These are phyloP conservation scores for Trichocladium uniseriatum DNA, from an alignment of 495 filamentous ascomycete species.

Conservation along the genomic window DNA sequence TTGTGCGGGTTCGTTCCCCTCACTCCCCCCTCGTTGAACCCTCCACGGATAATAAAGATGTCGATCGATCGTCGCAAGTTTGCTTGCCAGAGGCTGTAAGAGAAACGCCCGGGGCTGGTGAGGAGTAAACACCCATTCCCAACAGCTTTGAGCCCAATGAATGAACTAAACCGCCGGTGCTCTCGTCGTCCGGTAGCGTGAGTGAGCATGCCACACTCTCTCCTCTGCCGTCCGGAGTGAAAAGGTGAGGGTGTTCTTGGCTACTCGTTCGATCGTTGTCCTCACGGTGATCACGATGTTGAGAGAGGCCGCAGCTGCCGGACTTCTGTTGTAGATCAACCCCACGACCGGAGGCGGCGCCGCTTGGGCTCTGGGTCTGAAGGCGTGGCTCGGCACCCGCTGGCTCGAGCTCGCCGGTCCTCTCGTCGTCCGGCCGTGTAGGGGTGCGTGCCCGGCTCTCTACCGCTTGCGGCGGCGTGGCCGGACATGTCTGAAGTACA, in stretches of 20 bases:
- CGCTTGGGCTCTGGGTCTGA: conserved; percentile 9
- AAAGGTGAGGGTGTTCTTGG: conserved; percentile 4
- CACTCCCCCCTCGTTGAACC: too few relatives aligned
- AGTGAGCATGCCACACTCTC: neutral
- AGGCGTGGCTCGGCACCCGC: neutral
- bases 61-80: too few relatives aligned
- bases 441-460: neutral
- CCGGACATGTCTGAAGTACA: conserved; percentile 1
- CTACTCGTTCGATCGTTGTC: conserved; percentile 4
- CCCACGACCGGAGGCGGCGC: conserved; percentile 6
- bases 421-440: conserved; percentile 1
- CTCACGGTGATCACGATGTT: conserved; percentile 5
- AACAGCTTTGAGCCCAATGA: too few relatives aligned
- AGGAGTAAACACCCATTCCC: too few relatives aligned
- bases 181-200: too few relatives aligned
- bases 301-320: conserved; percentile 4
- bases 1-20: too few relatives aligned
- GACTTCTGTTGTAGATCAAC: conserved; percentile 7
- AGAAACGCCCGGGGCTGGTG: too few relatives aligned
- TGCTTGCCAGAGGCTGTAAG: too few relatives aligned
- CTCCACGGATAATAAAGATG: too few relatives aligned
- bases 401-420: neutral
- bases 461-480: conserved; percentile 4
- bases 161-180: too few relatives aligned
- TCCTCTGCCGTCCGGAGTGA: conserved; percentile 2